Evolutionary conservation across 2,329 filamentous ascomycete genomes (phyloP), one percentile per base, ranked within the genome.

Genomic region (Neonectria ditissima): DNA sequence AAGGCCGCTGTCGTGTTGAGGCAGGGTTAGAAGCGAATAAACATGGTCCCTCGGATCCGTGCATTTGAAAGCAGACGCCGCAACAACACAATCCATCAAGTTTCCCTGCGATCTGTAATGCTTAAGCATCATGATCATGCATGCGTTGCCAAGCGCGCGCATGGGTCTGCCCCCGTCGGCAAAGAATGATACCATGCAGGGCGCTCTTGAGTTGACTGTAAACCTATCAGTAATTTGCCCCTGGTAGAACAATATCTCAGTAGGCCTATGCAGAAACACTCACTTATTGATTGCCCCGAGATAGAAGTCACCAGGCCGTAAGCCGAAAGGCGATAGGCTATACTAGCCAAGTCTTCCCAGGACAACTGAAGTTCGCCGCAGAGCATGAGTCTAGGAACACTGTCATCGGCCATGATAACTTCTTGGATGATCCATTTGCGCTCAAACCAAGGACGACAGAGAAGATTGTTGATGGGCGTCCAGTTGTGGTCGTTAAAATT

Each of bases 391-490:
- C 48, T 37, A 5, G 48, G 48, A 22, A 59, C 30, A 16, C 26
- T 14, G 4, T 41, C 34, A 16, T 16, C 13, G 11, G 57, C 57
- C 48, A 48, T 41, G 7, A 37, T 14, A 14, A 59, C 50, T 24
- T 59, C 57, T 39, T 59, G 50, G 22, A 59, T 54, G 4, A 59
- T 50, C 57, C 57, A 59, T 30, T 59, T 59, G 4, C 57, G 41
- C 8, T 45, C 48, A 18, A 59, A 59, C 57, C 57, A 59, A 26
- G 57, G 50, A 13, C 41, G 48, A 22, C 13, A 22, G n/a, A 59
- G 20, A 4, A 59, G 30, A 11, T 54, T 44, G 6, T 26, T 50
- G 32, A 59, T 54, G 6, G 50, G 50, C 1, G 48, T 30, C 57
- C 50, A 54, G 32, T 59, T 22, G 22, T 52, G 20, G 18, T 59